Percentiles rank a stretch among this genome's conserved stretches.
phyloP scores from a whole-genome alignment of 495 filamentous ascomycete genomes.

The Rostrohypoxylon terebratum region DNA sequence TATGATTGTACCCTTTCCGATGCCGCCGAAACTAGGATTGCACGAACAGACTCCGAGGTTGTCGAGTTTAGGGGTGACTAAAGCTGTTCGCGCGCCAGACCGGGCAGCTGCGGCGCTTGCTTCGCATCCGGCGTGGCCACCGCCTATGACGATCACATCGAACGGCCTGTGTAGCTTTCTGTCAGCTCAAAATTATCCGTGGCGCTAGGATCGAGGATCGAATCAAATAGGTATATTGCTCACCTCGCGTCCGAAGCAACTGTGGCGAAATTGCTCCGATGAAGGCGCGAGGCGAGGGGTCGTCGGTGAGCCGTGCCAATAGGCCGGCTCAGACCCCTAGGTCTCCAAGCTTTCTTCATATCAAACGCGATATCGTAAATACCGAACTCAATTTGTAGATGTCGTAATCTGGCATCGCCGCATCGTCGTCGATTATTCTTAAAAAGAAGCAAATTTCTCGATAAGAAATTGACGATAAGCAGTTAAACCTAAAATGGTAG shows the following conservation, averaged over 20 bases:
- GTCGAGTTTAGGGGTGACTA: conserved; percentile 86
- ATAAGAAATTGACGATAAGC: conserved; percentile 37
- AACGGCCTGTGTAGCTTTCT: conserved; percentile 66
- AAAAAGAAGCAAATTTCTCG: conserved; percentile 25
- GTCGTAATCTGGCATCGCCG: background rate
- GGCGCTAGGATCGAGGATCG: background rate
- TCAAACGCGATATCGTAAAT: background rate
- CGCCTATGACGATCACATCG: conserved; percentile 95
- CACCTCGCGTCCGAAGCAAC: conserved; percentile 54
- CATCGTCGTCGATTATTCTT: conserved; percentile 16
- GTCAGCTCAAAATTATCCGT: conserved; percentile 15
- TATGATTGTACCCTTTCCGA: conserved; percentile 98
- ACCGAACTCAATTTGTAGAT: conserved; percentile 7
- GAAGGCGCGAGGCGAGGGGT: conserved; percentile 23
- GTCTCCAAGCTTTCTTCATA: conserved; percentile 55
- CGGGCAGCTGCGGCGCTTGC: conserved; percentile 94
- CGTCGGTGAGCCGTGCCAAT: conserved; percentile 23
- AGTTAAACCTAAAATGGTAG: conserved; percentile 15
- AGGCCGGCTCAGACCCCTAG: conserved; percentile 50
- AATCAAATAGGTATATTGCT: background rate
- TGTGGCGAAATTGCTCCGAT: conserved; percentile 53
- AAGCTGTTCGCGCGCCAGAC: conserved; percentile 86
- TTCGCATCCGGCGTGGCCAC: conserved; percentile 95
- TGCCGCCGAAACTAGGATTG: conserved; percentile 97
- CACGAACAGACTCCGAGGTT: conserved; percentile 97